Conservation (phyloP, 208 protist genomes). For the Crithidia thermophila region DNA sequence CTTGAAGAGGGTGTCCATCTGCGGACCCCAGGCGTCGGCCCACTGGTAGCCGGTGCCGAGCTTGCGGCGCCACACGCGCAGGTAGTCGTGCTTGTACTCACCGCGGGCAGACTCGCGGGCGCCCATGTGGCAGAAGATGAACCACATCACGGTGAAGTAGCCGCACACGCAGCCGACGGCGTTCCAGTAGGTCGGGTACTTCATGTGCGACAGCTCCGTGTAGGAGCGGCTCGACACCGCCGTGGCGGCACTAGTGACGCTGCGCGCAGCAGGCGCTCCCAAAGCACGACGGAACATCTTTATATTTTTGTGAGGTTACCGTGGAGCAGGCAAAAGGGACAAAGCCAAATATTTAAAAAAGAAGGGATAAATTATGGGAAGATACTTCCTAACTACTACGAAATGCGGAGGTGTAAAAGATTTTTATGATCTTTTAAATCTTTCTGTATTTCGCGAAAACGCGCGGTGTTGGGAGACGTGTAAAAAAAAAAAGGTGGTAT, state of each 20-base stretch:
- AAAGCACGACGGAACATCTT: constrained; percentile 82
- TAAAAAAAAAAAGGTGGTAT: not conserved
- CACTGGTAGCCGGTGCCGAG: constrained; percentile 90
- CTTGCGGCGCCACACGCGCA: constrained; percentile 86
- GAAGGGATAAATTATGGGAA: too few relatives aligned
- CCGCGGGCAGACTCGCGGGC: constrained; percentile 40
- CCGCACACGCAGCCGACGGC: constrained; percentile 45
- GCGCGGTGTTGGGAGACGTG: too few relatives aligned
- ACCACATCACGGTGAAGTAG: constrained; percentile 83
- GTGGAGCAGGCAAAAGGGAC: too few relatives aligned
- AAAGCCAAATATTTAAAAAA: too few relatives aligned
- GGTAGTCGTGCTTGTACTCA: constrained; percentile 82
- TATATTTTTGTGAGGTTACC: constrained; percentile 19
- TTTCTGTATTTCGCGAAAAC: too few relatives aligned
- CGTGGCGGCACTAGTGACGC: constrained; percentile 31
- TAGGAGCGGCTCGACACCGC: constrained; percentile 49
- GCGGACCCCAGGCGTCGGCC: constrained; percentile 84
- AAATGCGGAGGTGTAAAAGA: too few relatives aligned
- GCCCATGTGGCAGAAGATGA: constrained; percentile 68
- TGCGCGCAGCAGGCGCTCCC: constrained; percentile 34
- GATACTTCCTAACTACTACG: too few relatives aligned
- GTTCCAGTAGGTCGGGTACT: constrained; percentile 72
- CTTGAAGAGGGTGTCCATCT: constrained; percentile 80
- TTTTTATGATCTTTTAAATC: too few relatives aligned
- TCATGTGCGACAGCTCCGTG: constrained; percentile 84